Base-by-base conservation (phyloP, 2,329 filamentous ascomycete species). In the Macrophomina phaseolina region DNA sequence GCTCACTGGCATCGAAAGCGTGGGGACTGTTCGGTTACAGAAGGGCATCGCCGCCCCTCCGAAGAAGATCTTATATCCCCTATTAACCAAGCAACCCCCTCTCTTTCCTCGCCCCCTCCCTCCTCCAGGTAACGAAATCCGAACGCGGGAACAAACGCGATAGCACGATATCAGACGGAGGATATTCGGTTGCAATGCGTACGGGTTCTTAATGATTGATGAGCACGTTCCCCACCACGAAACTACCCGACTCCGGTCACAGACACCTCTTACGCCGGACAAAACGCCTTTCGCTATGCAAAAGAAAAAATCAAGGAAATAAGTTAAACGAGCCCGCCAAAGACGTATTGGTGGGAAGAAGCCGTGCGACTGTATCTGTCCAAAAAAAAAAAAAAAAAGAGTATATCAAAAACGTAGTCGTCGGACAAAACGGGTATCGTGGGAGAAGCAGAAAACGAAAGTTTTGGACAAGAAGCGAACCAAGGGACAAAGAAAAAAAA, bases 381-480 rank as follows among this genome's bases (percentile, higher is more conserved):
- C 34, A 18, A 14, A 60, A 28, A 62, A 18, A 18, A 18, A 18
- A 18, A 18, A 18, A 28, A 30, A 7, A 23, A 3, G 23, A 23
- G 23, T 23, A 23, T 23, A 23, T 14, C 38, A 38, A 62, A 36
- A 48, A 36, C 46, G 45, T 36, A 38, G 58, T 61, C 40, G 56
- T 62, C 58, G 42, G 55, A 62, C 58, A 62, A 49, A 60, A 62
- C 58, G 58, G 58, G 58, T 62, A 62, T 62, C 58, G 58, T 45
- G n/a, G 18, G 58, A 62, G 45, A 49, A 60, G 56, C 42, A 49
- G 46, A 49, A 2, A 49, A 62, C 1, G 30, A 61, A 62, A 49
- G 30, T 12, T 14, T 49, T 49, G n/a, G 45, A 56, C 36, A 40
- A 58, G 36, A 58, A n/a, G 16, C 38, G n/a, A 12, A 23, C 23